A percentile compares a stretch with the other conserved stretches of the same genome.
These are phyloP conservation scores for Syzygium oleosum DNA, from an alignment of 345 rosid species.

Conservation along the genomic window DNA sequence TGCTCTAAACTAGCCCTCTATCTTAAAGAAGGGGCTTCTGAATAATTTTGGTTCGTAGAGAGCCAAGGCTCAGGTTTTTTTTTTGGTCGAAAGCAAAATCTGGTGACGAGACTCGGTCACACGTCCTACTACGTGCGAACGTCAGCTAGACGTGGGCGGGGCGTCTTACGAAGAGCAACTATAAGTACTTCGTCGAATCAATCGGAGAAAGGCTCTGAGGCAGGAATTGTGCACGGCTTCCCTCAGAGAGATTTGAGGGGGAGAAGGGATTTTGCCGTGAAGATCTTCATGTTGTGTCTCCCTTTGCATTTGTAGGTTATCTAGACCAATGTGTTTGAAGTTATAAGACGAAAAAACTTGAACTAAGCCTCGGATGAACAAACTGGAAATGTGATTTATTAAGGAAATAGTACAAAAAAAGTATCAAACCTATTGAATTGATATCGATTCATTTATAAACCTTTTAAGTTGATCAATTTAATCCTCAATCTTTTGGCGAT, in stretches of 20 bases:
- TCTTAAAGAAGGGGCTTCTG: background rate
- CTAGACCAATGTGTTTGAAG: background rate
- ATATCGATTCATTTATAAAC: no score
- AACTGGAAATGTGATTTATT: background rate
- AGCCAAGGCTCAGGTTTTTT: background rate
- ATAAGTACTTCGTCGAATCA: background rate
- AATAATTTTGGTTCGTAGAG: background rate
- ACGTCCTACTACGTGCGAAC: no score
- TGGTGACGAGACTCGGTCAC: background rate
- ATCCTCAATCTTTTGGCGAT: no score
- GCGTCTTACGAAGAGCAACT: background rate
- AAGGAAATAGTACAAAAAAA: no score
- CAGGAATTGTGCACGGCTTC: background rate
- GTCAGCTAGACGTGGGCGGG: no score
- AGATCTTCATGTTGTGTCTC: background rate
- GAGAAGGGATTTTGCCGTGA: background rate
- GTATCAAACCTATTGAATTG: no score
- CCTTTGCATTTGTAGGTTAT: background rate
- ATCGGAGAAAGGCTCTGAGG: background rate
- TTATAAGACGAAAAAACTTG: background rate
- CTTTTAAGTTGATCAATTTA: no score
- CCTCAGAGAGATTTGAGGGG: background rate
- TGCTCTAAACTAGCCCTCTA: background rate
- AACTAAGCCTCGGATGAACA: background rate
- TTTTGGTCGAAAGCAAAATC: no score